A percentile compares a stretch with the other conserved stretches of the same genome.
Evolutionary conservation across 352 stramenopile genomes (phyloP).

Genomic region (Phytophthora tubulina): DNA sequence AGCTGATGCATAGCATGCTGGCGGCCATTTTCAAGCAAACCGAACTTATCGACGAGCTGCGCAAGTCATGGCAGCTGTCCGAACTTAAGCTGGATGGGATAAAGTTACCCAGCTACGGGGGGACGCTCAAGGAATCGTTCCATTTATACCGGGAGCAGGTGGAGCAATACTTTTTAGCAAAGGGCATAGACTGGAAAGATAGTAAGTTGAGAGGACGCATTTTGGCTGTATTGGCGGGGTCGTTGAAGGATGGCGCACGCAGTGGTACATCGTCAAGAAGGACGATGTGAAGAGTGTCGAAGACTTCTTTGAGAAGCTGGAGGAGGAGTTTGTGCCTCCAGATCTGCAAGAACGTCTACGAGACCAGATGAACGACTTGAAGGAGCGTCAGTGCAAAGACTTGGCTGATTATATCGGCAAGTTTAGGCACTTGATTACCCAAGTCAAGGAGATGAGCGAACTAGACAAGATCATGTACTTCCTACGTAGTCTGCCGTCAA

Average conservation of each 20-base stretch:
- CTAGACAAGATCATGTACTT: slow-evolving; percentile 21
- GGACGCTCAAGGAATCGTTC: slow-evolving; percentile 1
- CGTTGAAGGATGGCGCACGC: slow-evolving; percentile 20
- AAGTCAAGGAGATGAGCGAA: slow-evolving; percentile 27
- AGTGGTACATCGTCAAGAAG: slow-evolving; percentile 27
- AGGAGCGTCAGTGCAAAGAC: slow-evolving; percentile 10
- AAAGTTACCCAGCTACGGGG: neutral
- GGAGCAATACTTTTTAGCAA: slow-evolving; percentile 27
- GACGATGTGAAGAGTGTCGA: slow-evolving; percentile 19
- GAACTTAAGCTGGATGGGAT: neutral
- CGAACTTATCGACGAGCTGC: too few species aligned
- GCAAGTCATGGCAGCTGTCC: too few species aligned
- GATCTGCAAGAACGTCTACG: slow-evolving; percentile 24
- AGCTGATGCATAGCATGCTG: too few species aligned
- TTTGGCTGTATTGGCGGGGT: slow-evolving; percentile 12
- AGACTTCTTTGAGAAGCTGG: slow-evolving; percentile 24
- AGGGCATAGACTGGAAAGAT: slow-evolving; percentile 18
- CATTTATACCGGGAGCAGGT: slow-evolving; percentile 15
- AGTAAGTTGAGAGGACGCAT: slow-evolving; percentile 8
- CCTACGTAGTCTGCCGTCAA: slow-evolving; percentile 8
- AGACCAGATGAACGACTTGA: slow-evolving; percentile 19
- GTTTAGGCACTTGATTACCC: slow-evolving; percentile 10
- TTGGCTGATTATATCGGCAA: slow-evolving; percentile 9
- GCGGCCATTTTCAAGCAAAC: too few species aligned
- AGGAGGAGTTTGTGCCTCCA: slow-evolving; percentile 16